phyloP scores from a whole-genome alignment of 73 alveolate genomes.

The Paramecium primaurelia region DNA sequence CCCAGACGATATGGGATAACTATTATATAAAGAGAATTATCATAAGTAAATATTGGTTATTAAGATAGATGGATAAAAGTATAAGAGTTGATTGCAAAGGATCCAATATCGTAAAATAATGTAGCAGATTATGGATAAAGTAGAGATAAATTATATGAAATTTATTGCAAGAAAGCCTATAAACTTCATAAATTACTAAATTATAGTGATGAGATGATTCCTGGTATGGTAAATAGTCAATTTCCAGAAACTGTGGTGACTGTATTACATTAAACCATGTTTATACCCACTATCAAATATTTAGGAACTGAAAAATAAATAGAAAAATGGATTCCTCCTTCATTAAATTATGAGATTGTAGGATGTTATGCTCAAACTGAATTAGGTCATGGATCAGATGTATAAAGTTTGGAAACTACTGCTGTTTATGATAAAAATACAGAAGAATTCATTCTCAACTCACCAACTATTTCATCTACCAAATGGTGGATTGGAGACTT shows the following conservation, averaged over 20 bases:
- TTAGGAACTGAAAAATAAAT: slow-evolving; percentile 75
- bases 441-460: slow-evolving; percentile 69
- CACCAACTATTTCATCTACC: slow-evolving; percentile 76
- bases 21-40: not conserved
- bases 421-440: slow-evolving; percentile 78
- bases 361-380: slow-evolving; percentile 88
- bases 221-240: slow-evolving; percentile 1
- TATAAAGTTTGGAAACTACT: slow-evolving; percentile 77
- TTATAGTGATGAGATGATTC: slow-evolving; percentile 13
- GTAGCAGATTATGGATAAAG: slow-evolving; percentile 34
- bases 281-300: slow-evolving; percentile 62
- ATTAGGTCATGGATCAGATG: slow-evolving; percentile 90
- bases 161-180: slow-evolving; percentile 33
- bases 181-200: not conserved
- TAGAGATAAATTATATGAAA: slow-evolving; percentile 45
- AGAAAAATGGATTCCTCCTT: slow-evolving; percentile 64
- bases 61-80: slow-evolving; percentile 43
- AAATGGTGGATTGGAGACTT: slow-evolving; percentile 90
- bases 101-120: slow-evolving; percentile 50
- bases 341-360: slow-evolving; percentile 58
- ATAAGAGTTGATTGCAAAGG: slow-evolving; percentile 46
- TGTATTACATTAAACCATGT: slow-evolving; percentile 62
- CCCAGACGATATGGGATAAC: not conserved
- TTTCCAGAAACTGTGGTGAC: slow-evolving; percentile 45
- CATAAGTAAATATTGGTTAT: not conserved